phyloP scores from a whole-genome alignment of 2,329 filamentous ascomycete genomes.

The Diplodia seriata region DNA sequence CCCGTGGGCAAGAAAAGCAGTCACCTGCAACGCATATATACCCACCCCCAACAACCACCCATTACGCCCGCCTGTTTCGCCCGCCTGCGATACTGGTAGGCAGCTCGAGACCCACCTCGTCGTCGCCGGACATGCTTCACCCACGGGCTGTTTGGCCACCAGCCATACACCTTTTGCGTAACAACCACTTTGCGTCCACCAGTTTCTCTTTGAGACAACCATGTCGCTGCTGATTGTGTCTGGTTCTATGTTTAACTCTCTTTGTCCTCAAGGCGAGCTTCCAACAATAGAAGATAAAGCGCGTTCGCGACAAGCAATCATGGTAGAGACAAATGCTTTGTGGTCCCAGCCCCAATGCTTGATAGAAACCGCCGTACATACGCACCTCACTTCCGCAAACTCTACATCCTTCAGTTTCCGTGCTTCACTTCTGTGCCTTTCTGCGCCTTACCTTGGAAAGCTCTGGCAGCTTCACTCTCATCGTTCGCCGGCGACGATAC shows the following conservation, averaged over 20 bases:
- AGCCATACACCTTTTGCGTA: not conserved
- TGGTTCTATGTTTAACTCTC: not conserved
- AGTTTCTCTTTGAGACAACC: not conserved
- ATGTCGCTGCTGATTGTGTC: not conserved
- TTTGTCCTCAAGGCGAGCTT: not conserved
- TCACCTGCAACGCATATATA: not conserved
- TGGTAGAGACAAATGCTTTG: slow-evolving; percentile 5
- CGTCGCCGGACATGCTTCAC: not conserved
- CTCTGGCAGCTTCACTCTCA: slow-evolving; percentile 24
- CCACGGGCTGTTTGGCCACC: not conserved
- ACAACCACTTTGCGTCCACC: not conserved
- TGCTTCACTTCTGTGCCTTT: not conserved
- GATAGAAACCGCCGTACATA: not conserved
- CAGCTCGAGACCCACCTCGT: not conserved
- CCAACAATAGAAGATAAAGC: slow-evolving; percentile 9
- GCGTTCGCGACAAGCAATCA: no score
- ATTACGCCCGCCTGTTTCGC: not conserved
- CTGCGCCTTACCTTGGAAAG: not conserved
- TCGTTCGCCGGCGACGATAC: not conserved
- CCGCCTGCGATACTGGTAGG: no score
- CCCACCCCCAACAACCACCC: not conserved
- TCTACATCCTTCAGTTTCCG: not conserved
- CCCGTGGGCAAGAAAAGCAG: not conserved
- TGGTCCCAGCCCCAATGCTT: not conserved
- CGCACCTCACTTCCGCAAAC: not conserved